These are phyloP conservation scores for Aspergillus steynii DNA, from an alignment of 495 filamentous ascomycete genomes.

Conservation along the genomic window DNA sequence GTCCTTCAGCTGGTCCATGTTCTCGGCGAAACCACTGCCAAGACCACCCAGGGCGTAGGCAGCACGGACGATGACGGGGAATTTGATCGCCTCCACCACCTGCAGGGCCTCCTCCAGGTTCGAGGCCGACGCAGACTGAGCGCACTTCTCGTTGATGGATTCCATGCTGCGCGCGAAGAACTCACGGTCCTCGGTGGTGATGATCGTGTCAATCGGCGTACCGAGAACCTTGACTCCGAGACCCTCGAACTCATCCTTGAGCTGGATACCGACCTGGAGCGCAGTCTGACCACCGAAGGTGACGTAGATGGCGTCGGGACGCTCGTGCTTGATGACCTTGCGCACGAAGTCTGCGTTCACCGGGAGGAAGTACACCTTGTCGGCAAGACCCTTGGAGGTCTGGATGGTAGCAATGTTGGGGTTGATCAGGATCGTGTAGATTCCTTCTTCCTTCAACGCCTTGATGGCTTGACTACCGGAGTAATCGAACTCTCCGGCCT, in stretches of 20 bases:
- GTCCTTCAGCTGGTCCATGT: conserved; percentile 81
- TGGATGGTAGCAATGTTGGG: conserved; percentile 99
- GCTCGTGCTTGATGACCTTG: conserved; percentile 93
- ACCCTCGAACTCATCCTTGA: conserved; percentile 90
- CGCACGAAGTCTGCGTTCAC: conserved; percentile 95
- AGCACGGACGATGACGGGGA: conserved; percentile 94
- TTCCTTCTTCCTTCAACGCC: conserved; percentile 95
- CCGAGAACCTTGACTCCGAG: conserved; percentile 93
- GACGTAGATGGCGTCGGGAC: conserved; percentile 94
- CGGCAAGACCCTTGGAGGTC: conserved; percentile 90
- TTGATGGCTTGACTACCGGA: conserved; percentile 91
- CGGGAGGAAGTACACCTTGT: conserved; percentile 98
- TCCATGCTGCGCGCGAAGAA: conserved; percentile 98
- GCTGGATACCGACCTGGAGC: conserved; percentile 89
- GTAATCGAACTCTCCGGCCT: conserved; percentile 99
- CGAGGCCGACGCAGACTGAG: conserved; percentile 90
- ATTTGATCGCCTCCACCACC: conserved; percentile 86
- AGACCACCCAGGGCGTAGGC: conserved; percentile 95
- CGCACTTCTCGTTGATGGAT: conserved; percentile 95
- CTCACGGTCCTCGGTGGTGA: conserved; percentile 97
- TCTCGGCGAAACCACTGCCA: conserved; percentile 92
- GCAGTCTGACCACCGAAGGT: conserved; percentile 98
- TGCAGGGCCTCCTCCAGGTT: conserved; percentile 80
- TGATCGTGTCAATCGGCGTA: conserved; percentile 96
- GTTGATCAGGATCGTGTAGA: conserved; percentile 94